Conservation (phyloP, 441 rosid species). For the Syzygium malaccense region DNA sequence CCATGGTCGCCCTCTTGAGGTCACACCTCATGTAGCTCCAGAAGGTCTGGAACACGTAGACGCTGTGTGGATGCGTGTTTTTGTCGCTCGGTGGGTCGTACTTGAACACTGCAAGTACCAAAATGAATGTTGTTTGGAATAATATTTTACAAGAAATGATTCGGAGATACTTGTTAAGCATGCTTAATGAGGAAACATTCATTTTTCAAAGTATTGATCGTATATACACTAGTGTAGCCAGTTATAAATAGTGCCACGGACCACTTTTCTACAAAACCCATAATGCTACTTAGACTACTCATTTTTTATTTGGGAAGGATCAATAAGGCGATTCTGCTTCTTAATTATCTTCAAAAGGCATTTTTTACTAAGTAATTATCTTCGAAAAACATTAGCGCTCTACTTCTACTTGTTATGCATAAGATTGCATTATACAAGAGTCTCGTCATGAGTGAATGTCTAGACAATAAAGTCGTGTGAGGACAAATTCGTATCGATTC, state of each 20-base stretch:
- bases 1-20: slow-evolving; percentile 4
- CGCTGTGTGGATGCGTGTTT: slow-evolving; percentile 6
- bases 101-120: slow-evolving; percentile 8
- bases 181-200: background rate
- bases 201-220: background rate
- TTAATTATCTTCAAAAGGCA: background rate
- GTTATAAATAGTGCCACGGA: background rate
- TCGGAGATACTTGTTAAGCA: background rate
- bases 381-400: background rate
- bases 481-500: background rate
- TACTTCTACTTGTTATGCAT: background rate
- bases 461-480: background rate
- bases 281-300: background rate
- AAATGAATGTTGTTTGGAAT: background rate
- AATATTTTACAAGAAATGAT: background rate
- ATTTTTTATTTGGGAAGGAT: background rate
- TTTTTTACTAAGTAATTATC: background rate
- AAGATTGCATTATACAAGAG: background rate
- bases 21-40: slow-evolving; percentile 5
- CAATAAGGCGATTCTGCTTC: background rate
- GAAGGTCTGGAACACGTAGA: background rate
- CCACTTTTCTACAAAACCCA: background rate
- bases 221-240: background rate
- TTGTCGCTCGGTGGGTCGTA: background rate
- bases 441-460: background rate